These are phyloP conservation scores for Suillus occidentalis DNA, from an alignment of 768 basidiomycete species.

Conservation along the genomic window DNA sequence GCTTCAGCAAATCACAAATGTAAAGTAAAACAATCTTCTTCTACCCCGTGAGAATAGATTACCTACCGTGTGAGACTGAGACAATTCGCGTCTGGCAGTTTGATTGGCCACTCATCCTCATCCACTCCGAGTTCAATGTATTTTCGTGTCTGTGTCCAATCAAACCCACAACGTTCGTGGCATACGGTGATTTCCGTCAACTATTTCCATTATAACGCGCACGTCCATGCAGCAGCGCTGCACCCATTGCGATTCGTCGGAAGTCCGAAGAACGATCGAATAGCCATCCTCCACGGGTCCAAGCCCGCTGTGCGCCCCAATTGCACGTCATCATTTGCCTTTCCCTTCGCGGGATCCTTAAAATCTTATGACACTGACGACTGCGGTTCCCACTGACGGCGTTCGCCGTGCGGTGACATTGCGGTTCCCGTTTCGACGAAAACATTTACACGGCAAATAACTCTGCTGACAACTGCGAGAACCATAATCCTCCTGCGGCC, in stretches of 20 bases:
- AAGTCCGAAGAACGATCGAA: neutral
- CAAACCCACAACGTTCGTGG: neutral
- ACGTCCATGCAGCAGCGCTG: neutral
- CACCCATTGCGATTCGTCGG: neutral
- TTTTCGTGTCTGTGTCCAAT: neutral
- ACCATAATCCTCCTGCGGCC: neutral
- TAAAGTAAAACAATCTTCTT: constrained; percentile 9
- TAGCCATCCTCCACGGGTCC: neutral
- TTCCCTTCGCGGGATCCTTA: neutral
- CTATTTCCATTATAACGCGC: neutral
- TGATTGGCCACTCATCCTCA: neutral
- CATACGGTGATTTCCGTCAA: neutral
- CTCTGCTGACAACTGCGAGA: neutral
- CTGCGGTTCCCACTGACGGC: neutral
- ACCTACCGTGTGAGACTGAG: neutral
- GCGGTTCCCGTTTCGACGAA: neutral
- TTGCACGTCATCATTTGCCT: neutral
- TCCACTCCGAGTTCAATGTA: neutral
- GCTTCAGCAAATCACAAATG: constrained; percentile 14
- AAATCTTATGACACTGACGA: neutral
- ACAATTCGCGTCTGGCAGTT: neutral
- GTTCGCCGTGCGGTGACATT: neutral
- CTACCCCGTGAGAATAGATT: constrained; percentile 4
- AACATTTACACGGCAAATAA: neutral
- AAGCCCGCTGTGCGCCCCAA: neutral